A percentile compares a stretch with the other conserved stretches of the same genome.
phyloP scores from a whole-genome alignment of 2,329 filamentous ascomycete species.

The Exophiala bonariae region DNA sequence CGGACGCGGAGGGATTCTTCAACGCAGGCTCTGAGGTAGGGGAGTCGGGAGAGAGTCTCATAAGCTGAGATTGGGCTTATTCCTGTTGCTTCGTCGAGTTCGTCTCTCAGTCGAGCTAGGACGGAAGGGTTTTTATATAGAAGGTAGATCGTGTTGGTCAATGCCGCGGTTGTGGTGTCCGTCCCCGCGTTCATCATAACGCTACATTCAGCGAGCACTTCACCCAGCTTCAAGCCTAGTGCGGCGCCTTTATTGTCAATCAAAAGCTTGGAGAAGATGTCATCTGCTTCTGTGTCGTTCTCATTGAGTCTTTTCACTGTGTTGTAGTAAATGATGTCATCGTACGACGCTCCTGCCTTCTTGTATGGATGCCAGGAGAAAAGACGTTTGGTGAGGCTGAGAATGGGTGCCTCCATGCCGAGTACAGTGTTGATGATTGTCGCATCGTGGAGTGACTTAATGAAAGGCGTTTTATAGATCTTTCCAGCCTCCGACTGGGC shows the following conservation, averaged over 20 bases:
- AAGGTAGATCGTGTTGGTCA: conserved; percentile 21
- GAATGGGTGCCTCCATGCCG: conserved; percentile 22
- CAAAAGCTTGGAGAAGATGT: conserved; percentile 20
- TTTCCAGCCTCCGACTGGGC: conserved; percentile 18
- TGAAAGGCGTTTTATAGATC: conserved; percentile 21
- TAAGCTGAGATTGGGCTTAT: conserved; percentile 3
- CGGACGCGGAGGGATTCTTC: conserved; percentile 24
- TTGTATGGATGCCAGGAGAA: conserved; percentile 22
- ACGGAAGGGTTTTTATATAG: conserved; percentile 15
- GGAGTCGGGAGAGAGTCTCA: conserved; percentile 5
- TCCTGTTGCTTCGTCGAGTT: conserved; percentile 11
- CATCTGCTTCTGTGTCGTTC: conserved; percentile 9
- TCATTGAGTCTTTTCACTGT: conserved; percentile 17
- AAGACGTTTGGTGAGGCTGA: conserved; percentile 18
- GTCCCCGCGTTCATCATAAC: conserved; percentile 24
- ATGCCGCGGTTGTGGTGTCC: conserved; percentile 19
- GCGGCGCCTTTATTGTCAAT: conserved; percentile 10
- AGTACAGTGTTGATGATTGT: conserved; percentile 25
- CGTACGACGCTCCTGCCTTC: conserved; percentile 20
- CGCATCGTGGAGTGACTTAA: conserved; percentile 23
- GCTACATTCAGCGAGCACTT: conserved; percentile 16
- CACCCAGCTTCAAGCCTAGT: conserved; percentile 9
- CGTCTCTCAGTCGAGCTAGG: conserved; percentile 12
- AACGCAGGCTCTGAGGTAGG: conserved; percentile 22
- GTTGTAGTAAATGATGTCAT: conserved; percentile 28